Evolutionary conservation across 2,329 filamentous ascomycete genomes (phyloP), one percentile per base, ranked within the genome.

Genomic region (Cladorrhinum sp.): DNA sequence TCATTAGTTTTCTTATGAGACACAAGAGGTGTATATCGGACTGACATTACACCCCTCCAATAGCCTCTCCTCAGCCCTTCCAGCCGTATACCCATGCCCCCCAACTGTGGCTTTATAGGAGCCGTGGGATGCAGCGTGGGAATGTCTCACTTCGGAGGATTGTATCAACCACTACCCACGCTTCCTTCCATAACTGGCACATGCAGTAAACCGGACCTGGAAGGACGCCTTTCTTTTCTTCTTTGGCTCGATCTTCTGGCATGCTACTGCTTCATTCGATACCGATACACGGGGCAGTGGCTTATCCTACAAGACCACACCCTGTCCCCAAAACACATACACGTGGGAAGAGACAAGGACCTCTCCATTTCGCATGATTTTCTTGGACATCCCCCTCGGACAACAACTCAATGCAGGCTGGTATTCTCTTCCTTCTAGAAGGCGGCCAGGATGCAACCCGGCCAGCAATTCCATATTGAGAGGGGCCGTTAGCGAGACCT

Each of bases 391-490:
- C 41, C 41, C n/a, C 41, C 18, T 45, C 41, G 16, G 41, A 45
- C 41, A 20, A 7, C 41, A 45, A 20, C n/a, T 45, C 41, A 45
- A 45, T 45, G 41, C 41, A 45, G 41, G 7, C 18, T 45, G 16
- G 41, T 45, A 7, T 45, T 18, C 3, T 22, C 41, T 3, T 18
- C 41, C 41, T 45, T 45, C 41, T 45, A 45, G 41, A 45, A 45
- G 41, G 5, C 6, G 41, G 18, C 41, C 41, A 45, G n/a, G n/a
- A 10, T 45, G n/a, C 2, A 18, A 16, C n/a, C 24, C 53, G 53
- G 53, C 53, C 53, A 56, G 23, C 10, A 29, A 22, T 56, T 56
- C 53, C 38, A 56, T 48, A 56, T 56, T 56, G 53, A 49, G 53
- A 56, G 38, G 24, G 41, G 41, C 41, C 38, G 25, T 45, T 55